Percentiles rank a stretch among this genome's conserved stretches.
Conservation (phyloP, 345 rosid genomes). For the Zanthoxylum bungeanum region DNA sequence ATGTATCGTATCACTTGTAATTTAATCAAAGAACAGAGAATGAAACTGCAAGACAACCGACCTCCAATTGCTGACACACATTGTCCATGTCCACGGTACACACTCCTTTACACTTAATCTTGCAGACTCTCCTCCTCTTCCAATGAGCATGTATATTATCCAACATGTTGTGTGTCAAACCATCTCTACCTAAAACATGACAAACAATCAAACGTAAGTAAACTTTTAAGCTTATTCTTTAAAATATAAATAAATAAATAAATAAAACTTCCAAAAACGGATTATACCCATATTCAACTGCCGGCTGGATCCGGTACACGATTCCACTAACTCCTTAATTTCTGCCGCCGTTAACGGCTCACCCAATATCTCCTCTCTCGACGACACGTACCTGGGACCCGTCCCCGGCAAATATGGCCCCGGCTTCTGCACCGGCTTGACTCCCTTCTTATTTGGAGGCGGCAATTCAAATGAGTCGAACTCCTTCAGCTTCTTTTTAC, state of each 20-base stretch:
- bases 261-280: not conserved
- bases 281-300: conserved; percentile 83
- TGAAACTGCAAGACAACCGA: conserved; percentile 14
- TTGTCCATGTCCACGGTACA: conserved; percentile 94
- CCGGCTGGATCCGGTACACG: conserved; percentile 54
- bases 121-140: conserved; percentile 86
- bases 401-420: conserved; percentile 79
- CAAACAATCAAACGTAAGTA: conserved; percentile 1
- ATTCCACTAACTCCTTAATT: conserved; percentile 52
- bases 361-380: conserved; percentile 80
- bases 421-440: conserved; percentile 85
- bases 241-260: no score
- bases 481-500: conserved; percentile 75
- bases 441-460: conserved; percentile 76
- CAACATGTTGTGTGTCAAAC: conserved; percentile 92
- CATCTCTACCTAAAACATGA: conserved; percentile 81
- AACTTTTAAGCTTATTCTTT: not conserved
- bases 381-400: conserved; percentile 68
- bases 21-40: not conserved
- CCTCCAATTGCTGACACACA: conserved; percentile 90
- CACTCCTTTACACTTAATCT: conserved; percentile 91
- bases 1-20: no score
- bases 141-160: conserved; percentile 87
- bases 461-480: conserved; percentile 86
- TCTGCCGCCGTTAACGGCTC: conserved; percentile 78